Conservation (phyloP, 495 filamentous ascomycete genomes). For the Aspergillus biplanus region DNA sequence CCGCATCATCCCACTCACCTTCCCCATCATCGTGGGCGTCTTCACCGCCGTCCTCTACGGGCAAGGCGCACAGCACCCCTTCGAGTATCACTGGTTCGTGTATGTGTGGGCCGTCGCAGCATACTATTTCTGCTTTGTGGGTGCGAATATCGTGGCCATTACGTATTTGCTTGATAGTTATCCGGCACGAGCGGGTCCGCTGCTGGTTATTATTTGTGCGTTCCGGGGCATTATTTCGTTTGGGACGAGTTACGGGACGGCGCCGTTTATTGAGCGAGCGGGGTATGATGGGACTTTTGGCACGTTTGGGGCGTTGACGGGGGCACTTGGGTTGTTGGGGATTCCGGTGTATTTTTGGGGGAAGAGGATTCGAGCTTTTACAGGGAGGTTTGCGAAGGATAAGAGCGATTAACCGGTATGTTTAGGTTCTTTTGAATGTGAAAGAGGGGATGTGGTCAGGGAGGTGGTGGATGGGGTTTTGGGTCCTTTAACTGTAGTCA, state of each 20-base stretch:
- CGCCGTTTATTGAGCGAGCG: slow-evolving; percentile 26
- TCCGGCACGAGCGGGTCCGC: slow-evolving; percentile 36
- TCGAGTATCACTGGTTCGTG: slow-evolving; percentile 39
- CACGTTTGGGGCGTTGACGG: slow-evolving; percentile 33
- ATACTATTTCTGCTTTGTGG: slow-evolving; percentile 44
- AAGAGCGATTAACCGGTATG: no score
- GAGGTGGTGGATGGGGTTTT: no score
- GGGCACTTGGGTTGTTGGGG: slow-evolving; percentile 26
- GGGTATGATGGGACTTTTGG: slow-evolving; percentile 39
- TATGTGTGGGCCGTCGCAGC: slow-evolving; percentile 37
- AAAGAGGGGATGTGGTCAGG: no score
- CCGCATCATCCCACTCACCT: slow-evolving; percentile 33
- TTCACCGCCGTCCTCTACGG: slow-evolving; percentile 39
- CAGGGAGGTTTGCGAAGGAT: slow-evolving; percentile 23
- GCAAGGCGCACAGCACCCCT: slow-evolving; percentile 32
- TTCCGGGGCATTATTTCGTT: slow-evolving; percentile 44
- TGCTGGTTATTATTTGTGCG: slow-evolving; percentile 46
- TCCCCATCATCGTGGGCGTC: slow-evolving; percentile 37
- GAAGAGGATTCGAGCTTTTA: slow-evolving; percentile 34
- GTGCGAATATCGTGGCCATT: slow-evolving; percentile 42
- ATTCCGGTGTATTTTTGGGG: slow-evolving; percentile 36
- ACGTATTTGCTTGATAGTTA: slow-evolving; percentile 45
- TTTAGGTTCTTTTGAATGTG: no score
- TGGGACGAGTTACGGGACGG: slow-evolving; percentile 35
- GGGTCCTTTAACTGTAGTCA: no score